Conservation (phyloP, 129 eudicot genomes). For the Tagetes erecta region DNA sequence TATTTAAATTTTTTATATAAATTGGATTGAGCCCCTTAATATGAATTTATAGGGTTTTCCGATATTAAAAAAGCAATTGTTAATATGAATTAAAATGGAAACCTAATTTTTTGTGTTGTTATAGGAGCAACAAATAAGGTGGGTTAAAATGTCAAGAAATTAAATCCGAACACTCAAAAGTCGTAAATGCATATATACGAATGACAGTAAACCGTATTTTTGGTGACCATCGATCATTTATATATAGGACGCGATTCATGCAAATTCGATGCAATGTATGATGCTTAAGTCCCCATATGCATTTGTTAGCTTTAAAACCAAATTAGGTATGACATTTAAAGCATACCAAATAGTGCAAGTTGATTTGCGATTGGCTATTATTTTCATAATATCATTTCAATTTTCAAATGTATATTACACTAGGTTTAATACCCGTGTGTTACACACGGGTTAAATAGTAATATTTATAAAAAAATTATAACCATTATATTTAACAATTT, state of each 20-base stretch:
- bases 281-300: constrained; percentile 20
- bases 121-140: background rate
- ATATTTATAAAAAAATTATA: too few relatives aligned
- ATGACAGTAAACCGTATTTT: constrained; percentile 20
- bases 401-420: too few relatives aligned
- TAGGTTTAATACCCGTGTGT: too few relatives aligned
- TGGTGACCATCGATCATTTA: constrained; percentile 28
- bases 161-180: constrained; percentile 10
- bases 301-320: constrained; percentile 22
- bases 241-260: constrained; percentile 5
- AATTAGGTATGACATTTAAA: constrained; percentile 27
- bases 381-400: background rate
- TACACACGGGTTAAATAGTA: too few relatives aligned
- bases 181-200: constrained; percentile 10
- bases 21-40: too few relatives aligned
- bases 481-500: too few relatives aligned
- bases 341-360: constrained; percentile 16
- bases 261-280: constrained; percentile 1
- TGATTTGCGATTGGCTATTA: background rate
- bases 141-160: constrained; percentile 18
- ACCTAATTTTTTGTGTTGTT: background rate
- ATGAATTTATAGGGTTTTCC: too few relatives aligned
- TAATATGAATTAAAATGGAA: background rate
- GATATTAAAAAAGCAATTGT: too few relatives aligned
- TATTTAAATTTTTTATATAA: too few relatives aligned